A percentile compares a stretch with the other conserved stretches of the same genome.
Conservation (phyloP, 371 early-diverging fungal genomes). For the Apophysomyces variabilis region DNA sequence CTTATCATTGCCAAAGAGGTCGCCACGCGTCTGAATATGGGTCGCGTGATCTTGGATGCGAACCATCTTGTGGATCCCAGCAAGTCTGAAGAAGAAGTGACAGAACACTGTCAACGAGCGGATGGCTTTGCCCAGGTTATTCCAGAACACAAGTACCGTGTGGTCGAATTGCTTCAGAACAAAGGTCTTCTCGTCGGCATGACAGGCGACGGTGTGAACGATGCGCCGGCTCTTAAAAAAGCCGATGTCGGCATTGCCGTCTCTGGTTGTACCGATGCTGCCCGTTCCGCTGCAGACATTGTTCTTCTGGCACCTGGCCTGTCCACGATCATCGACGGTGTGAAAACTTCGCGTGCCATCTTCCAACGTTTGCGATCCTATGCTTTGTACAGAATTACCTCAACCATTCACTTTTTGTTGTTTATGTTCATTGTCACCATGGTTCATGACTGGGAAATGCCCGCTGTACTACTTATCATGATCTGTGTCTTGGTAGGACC, state of each 20-base stretch:
- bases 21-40: slow-evolving; percentile 83
- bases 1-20: slow-evolving; percentile 90
- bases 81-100: slow-evolving; percentile 65
- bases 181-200: slow-evolving; percentile 73
- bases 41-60: slow-evolving; percentile 79
- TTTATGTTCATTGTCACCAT: slow-evolving; percentile 92
- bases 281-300: slow-evolving; percentile 95
- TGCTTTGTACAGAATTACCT: slow-evolving; percentile 92
- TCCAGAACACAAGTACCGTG: slow-evolving; percentile 91
- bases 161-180: slow-evolving; percentile 74
- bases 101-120: slow-evolving; percentile 80
- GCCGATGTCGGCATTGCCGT: slow-evolving; percentile 91
- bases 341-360: slow-evolving; percentile 84
- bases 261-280: slow-evolving; percentile 92
- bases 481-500: slow-evolving; percentile 74
- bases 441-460: slow-evolving; percentile 81
- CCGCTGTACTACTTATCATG: slow-evolving; percentile 81
- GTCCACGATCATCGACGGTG: slow-evolving; percentile 87
- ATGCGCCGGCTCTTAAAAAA: slow-evolving; percentile 90
- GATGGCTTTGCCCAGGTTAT: slow-evolving; percentile 97
- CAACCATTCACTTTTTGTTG: slow-evolving; percentile 90
- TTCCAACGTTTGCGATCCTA: slow-evolving; percentile 94
- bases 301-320: slow-evolving; percentile 88
- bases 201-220: slow-evolving; percentile 89
- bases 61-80: slow-evolving; percentile 76